Percentiles rank a stretch among this genome's conserved stretches.
Conservation (phyloP, 352 stramenopile species). For the Phytophthora ramorum region DNA sequence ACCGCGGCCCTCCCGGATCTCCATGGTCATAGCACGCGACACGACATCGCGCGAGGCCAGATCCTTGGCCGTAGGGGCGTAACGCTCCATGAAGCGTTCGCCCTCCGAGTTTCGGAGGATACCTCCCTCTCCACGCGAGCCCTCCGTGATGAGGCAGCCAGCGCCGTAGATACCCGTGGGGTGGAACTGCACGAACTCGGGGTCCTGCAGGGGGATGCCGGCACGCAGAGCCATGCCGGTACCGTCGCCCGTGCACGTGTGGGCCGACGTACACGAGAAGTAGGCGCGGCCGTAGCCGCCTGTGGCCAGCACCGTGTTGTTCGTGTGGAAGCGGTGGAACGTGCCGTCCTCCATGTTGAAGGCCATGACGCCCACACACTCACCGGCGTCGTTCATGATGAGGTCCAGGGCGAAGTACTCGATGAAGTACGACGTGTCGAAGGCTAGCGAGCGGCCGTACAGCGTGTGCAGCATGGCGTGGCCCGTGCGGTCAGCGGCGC, state of each 20-base stretch:
- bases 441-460: conserved; percentile 95
- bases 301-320: conserved; percentile 93
- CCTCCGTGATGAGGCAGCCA: conserved; percentile 97
- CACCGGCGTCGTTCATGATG: conserved; percentile 93
- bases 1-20: conserved; percentile 96
- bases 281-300: conserved; percentile 96
- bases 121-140: conserved; percentile 95
- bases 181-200: conserved; percentile 98
- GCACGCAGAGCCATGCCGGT: conserved; percentile 96
- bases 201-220: conserved; percentile 94
- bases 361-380: conserved; percentile 94
- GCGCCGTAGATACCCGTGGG: conserved; percentile 98
- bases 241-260: conserved; percentile 97
- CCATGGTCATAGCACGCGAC: conserved; percentile 96
- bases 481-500: conserved; percentile 95
- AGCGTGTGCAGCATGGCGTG: conserved; percentile 98
- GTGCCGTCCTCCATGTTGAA: conserved; percentile 98
- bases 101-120: conserved; percentile 96
- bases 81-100: conserved; percentile 96
- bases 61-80: conserved; percentile 97
- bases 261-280: conserved; percentile 96
- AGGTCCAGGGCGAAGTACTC: conserved; percentile 98
- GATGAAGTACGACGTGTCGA: conserved; percentile 98
- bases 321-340: conserved; percentile 95
- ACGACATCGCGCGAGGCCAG: conserved; percentile 96